A percentile compares a stretch with the other conserved stretches of the same genome.
Evolutionary conservation across 2,329 filamentous ascomycete species (phyloP).

Genomic region (Pseudohalonectria lignicola): DNA sequence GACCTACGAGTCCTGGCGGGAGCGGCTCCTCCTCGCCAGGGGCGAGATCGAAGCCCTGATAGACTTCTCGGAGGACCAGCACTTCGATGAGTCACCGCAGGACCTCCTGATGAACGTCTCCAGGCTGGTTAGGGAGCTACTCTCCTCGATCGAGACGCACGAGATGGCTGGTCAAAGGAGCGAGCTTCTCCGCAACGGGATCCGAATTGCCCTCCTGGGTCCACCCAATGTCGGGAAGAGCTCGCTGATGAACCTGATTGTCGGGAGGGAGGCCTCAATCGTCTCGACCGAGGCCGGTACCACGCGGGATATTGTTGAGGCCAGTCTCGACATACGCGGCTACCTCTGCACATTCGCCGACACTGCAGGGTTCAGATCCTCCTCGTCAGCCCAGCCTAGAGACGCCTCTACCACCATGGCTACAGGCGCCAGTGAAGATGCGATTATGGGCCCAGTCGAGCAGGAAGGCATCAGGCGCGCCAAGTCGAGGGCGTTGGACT

Average conservation of each 20-base stretch:
- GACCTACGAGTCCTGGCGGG: constrained; percentile 76
- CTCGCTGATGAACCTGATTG: constrained; percentile 79
- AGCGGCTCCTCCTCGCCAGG: constrained; percentile 64
- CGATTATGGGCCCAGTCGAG: constrained; percentile 73
- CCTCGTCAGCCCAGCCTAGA: constrained; percentile 9
- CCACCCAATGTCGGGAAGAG: constrained; percentile 94
- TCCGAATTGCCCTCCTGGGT: constrained; percentile 75
- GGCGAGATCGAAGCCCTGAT: constrained; percentile 93
- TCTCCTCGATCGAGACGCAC: constrained; percentile 54
- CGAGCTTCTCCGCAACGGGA: constrained; percentile 75
- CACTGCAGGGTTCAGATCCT: constrained; percentile 73
- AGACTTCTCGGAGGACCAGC: constrained; percentile 94
- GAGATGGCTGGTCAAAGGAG: constrained; percentile 68
- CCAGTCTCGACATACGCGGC: constrained; percentile 77
- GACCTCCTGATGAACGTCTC: constrained; percentile 63
- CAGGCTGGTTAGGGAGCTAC: constrained; percentile 48
- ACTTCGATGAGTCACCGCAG: constrained; percentile 80
- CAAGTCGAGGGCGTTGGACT: constrained; percentile 66
- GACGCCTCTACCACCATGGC: constrained; percentile 6
- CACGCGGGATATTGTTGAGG: constrained; percentile 87
- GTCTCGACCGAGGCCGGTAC: constrained; percentile 90
- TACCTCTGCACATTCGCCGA: constrained; percentile 93
- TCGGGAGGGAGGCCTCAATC: constrained; percentile 88
- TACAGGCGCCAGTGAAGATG: constrained; percentile 6
- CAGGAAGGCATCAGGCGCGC: constrained; percentile 84